phyloP scores from a whole-genome alignment of 345 rosid species.

The Gossypium sturtianum region DNA sequence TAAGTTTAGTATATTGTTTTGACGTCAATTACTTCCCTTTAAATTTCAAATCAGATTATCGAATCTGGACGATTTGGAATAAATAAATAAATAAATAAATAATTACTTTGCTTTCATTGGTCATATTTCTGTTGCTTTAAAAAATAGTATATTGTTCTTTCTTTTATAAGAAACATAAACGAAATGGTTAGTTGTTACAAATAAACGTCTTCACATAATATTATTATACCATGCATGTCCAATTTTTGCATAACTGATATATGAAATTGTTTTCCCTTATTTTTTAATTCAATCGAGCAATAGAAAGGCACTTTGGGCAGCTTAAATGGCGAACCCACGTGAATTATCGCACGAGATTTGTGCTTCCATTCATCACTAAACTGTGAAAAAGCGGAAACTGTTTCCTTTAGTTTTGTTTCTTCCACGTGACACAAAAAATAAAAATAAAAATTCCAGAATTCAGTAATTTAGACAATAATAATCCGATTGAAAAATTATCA shows the following conservation, averaged over 20 bases:
- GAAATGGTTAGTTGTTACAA: not conserved
- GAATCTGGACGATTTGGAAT: no score
- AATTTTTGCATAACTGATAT: no score
- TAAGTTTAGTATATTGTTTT: no score
- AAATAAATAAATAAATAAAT: not conserved
- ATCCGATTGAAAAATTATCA: no score
- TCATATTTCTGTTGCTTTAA: not conserved
- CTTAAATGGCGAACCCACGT: constrained; percentile 16
- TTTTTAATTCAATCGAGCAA: not conserved
- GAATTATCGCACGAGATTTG: constrained; percentile 26
- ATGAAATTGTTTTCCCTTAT: no score
- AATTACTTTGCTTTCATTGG: not conserved
- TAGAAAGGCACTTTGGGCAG: not conserved
- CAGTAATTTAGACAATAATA: not conserved
- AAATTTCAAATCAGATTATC: no score
- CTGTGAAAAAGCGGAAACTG: constrained; percentile 13
- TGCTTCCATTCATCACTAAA: constrained; percentile 1
- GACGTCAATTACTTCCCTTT: no score
- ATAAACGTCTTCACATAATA: no score
- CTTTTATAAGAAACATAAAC: not conserved
- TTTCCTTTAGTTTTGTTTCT: not conserved
- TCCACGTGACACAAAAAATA: constrained; percentile 9
- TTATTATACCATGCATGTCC: no score
- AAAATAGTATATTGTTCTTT: not conserved
- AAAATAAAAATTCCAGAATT: no score